These are phyloP conservation scores for Cryptosporidium muris DNA, from an alignment of 169 alveolate genomes.

Conservation along the genomic window DNA sequence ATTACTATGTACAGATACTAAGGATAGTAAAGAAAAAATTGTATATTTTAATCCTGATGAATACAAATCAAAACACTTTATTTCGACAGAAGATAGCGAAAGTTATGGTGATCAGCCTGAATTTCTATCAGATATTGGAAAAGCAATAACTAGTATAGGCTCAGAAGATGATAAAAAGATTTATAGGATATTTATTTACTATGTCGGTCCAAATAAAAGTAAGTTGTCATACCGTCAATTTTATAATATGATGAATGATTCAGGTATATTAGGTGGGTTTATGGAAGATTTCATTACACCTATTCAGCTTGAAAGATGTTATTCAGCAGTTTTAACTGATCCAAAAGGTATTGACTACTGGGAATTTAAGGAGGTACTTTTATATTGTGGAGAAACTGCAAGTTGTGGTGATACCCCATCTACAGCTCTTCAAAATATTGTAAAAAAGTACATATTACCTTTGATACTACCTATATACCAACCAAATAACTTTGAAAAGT, in stretches of 20 bases:
- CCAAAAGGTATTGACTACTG: constrained; percentile 67
- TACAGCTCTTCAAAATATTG: constrained; percentile 56
- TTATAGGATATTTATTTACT: constrained; percentile 57
- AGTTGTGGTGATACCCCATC: constrained; percentile 33
- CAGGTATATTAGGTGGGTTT: constrained; percentile 62
- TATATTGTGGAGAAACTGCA: constrained; percentile 62
- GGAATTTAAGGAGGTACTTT: constrained; percentile 67
- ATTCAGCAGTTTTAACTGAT: constrained; percentile 43
- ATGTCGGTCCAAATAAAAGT: constrained; percentile 45
- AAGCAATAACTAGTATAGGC: constrained; percentile 31
- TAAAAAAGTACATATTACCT: constrained; percentile 52
- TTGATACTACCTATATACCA: constrained; percentile 52
- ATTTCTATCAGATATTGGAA: constrained; percentile 22
- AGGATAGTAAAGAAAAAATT: not conserved
- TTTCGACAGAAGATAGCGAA: no score
- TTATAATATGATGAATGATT: constrained; percentile 62
- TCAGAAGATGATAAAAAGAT: constrained; percentile 56
- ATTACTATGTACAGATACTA: not conserved
- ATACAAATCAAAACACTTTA: not conserved
- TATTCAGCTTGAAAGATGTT: constrained; percentile 49
- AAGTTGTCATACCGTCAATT: constrained; percentile 67
- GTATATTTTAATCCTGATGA: not conserved
- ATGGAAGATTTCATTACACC: constrained; percentile 62
- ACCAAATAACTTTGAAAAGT: constrained; percentile 64
- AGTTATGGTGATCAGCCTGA: not conserved